Evolutionary conservation across 176 grass and related monocot genomes (phyloP).

Genomic region (Phoenix dactylifera): DNA sequence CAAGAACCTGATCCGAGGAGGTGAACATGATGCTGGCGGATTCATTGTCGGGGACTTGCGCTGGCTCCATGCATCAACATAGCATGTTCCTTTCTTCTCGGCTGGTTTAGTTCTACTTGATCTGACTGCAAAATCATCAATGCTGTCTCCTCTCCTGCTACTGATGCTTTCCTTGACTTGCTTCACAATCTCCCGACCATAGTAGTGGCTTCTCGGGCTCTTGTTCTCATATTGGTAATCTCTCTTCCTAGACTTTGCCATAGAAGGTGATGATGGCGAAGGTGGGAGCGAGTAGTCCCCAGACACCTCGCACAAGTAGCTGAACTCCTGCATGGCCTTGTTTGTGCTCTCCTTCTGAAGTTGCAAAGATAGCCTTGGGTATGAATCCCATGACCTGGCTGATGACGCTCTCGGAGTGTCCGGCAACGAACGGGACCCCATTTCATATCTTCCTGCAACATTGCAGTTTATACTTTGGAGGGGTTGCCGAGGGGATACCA

Average conservation of each 20-base stretch:
- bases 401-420: conserved; percentile 61
- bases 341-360: conserved; percentile 28
- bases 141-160: conserved; percentile 28
- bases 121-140: background rate
- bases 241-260: conserved; percentile 18
- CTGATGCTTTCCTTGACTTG: conserved; percentile 62
- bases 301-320: background rate
- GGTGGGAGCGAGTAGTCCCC: conserved; percentile 42
- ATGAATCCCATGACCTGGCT: conserved; percentile 30
- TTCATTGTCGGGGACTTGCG: background rate
- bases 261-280: conserved; percentile 42
- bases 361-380: conserved; percentile 53
- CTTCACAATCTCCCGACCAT: conserved; percentile 48
- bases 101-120: conserved; percentile 17
- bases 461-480: conserved; percentile 65
- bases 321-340: background rate
- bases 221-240: conserved; percentile 31
- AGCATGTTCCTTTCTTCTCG: background rate
- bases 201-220: conserved; percentile 37
- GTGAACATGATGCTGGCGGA: background rate
- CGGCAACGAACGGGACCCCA: conserved; percentile 35
- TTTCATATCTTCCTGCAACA: conserved; percentile 2
- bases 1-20: too few species aligned
- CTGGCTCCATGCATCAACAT: background rate
- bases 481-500: conserved; percentile 30